These are phyloP conservation scores for Myxozyma melibiosi DNA, from an alignment of 805 yeast species.

Conservation along the genomic window DNA sequence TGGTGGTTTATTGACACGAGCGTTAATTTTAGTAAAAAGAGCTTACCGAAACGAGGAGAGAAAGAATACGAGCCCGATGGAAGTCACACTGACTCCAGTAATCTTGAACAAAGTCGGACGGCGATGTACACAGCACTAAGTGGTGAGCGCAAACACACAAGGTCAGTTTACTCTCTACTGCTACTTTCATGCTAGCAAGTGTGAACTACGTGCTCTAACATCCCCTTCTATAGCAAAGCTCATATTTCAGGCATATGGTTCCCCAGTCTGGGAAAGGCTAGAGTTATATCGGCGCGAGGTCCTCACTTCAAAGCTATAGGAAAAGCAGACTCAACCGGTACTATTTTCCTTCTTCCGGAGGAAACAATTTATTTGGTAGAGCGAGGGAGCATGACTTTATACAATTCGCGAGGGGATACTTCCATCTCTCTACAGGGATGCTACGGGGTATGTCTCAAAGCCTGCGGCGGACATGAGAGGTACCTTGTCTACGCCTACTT, in stretches of 20 bases:
- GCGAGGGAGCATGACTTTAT: slow-evolving; percentile 66
- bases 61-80: slow-evolving; percentile 88
- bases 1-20: background rate
- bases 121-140: slow-evolving; percentile 73
- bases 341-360: slow-evolving; percentile 58
- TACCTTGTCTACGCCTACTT: slow-evolving; percentile 72
- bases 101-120: slow-evolving; percentile 56
- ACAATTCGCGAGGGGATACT: slow-evolving; percentile 38
- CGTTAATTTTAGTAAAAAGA: slow-evolving; percentile 13
- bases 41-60: slow-evolving; percentile 72
- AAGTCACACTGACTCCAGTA: slow-evolving; percentile 53
- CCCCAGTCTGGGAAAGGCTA: slow-evolving; percentile 42
- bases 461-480: slow-evolving; percentile 51
- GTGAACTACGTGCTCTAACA: background rate
- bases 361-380: slow-evolving; percentile 80
- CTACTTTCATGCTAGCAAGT: background rate
- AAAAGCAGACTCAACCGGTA: slow-evolving; percentile 50
- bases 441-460: slow-evolving; percentile 54
- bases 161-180: slow-evolving; percentile 16
- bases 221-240: slow-evolving; percentile 45
- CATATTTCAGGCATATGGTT: slow-evolving; percentile 56
- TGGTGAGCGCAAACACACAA: slow-evolving; percentile 41
- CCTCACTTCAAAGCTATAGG: slow-evolving; percentile 77
- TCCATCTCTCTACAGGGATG: slow-evolving; percentile 65
- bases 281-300: slow-evolving; percentile 62